Base-by-base conservation (phyloP, 306 rosid species). In the Hippophae tibetana region DNA sequence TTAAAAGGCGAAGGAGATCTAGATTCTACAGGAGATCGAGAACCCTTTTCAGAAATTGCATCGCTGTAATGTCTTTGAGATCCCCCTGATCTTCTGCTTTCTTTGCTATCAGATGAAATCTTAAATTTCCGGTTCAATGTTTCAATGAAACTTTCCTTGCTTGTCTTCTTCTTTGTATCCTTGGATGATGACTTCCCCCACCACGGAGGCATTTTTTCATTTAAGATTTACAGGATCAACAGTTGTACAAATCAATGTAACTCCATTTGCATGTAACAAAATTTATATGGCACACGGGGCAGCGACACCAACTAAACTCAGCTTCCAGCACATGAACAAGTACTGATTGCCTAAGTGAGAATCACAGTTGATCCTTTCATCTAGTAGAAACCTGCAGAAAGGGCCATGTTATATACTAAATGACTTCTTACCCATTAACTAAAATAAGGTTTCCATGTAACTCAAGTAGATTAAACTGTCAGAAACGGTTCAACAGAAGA, bases 1-100 rank as follows among this genome's bases (percentile, higher is more conserved):
- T 84, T 93, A 75, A 94, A 86, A 62, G 99, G 97, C 7, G 99
- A 93, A 64, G 97, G 86, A 3, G 95, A 89, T 75, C 93, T 81
- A 68, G 97, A 84, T 70, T 65, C 86, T 61, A 56, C 49, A 40
- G 95, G 97, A 43, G 96, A 83, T 58, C 43, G 80, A 76, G 81
- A 81, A 54, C 90, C 95, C 72, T 69, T 86, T 79, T 93, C 99
- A 6, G 99, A 93, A 63, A 80, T 54, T 60, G 97, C 80, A 72
- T 86, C 99, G 80, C 74, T 78, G 83, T 77, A 65, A 46, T 69
- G 86, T 63, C 81, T 77, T 60, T 63, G 82, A 64, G 93, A 69
- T 52, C 75, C 87, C 76, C 86, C 89, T n/a, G 89, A 75, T 75
- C 76, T 76, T 74, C 74, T 26, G 55, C 70, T 78, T 54, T 71